Evolutionary conservation across 805 yeast species (phyloP).

Genomic region (Pichia membranifaciens): DNA sequence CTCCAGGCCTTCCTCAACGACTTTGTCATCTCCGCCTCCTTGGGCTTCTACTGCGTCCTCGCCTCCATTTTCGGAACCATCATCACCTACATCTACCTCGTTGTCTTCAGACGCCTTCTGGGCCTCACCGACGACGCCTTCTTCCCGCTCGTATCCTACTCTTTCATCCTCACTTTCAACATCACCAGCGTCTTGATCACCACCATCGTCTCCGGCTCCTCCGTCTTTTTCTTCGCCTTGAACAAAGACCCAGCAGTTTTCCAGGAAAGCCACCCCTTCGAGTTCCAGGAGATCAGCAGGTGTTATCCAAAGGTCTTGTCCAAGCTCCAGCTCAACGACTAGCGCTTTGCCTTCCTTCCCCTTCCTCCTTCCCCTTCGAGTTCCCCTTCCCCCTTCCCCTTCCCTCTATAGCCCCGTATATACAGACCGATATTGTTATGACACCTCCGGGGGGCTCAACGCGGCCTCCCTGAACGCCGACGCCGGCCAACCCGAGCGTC

Average conservation of each 20-base stretch:
- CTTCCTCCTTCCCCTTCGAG: no score
- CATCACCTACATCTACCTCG: slow-evolving; percentile 59
- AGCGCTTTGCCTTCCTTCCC: no score
- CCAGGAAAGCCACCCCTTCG: slow-evolving; percentile 63
- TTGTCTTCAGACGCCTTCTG: slow-evolving; percentile 62
- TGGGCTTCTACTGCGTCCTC: slow-evolving; percentile 63
- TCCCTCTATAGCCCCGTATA: no score
- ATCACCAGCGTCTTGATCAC: slow-evolving; percentile 62
- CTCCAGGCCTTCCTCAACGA: slow-evolving; percentile 80
- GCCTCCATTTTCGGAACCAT: slow-evolving; percentile 44
- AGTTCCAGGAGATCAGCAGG: slow-evolving; percentile 23
- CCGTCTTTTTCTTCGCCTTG: slow-evolving; percentile 78
- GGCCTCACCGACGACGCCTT: slow-evolving; percentile 53
- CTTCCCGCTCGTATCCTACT: slow-evolving; percentile 17
- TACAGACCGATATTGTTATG: no score
- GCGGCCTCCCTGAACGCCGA: neutral
- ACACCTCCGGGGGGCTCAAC: neutral
- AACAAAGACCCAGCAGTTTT: slow-evolving; percentile 83
- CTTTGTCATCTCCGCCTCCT: slow-evolving; percentile 68
- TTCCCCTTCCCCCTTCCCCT: no score
- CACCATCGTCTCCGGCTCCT: slow-evolving; percentile 71
- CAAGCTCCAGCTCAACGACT: neutral
- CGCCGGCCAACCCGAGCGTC: neutral
- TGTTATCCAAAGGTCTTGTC: slow-evolving; percentile 22
- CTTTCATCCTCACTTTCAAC: slow-evolving; percentile 64